A percentile compares a stretch with the other conserved stretches of the same genome.
Evolutionary conservation across 495 filamentous ascomycete species (phyloP).

Genomic region (Penicillium herquei): DNA sequence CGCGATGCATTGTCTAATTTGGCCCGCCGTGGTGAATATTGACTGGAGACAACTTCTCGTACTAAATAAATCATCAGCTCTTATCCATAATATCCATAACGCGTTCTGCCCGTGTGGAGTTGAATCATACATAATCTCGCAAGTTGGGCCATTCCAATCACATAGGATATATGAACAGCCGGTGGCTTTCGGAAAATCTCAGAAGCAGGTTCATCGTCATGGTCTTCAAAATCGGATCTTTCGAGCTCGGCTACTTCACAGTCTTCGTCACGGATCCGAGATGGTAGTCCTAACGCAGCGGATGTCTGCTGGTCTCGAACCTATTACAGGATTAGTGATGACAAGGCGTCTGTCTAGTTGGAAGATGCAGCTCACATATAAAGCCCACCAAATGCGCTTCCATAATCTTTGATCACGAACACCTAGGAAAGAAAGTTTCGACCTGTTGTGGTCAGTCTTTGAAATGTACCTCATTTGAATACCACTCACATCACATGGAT

Average conservation of each 20-base stretch:
- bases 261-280: constrained; percentile 47
- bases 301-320: constrained; percentile 43
- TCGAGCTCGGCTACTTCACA: constrained; percentile 44
- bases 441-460: constrained; percentile 23
- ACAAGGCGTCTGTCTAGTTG: not conserved
- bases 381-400: constrained; percentile 50
- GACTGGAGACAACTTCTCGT: constrained; percentile 38
- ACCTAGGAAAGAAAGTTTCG: constrained; percentile 35
- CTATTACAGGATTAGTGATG: constrained; percentile 8
- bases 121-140: constrained; percentile 35
- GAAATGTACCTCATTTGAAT: not conserved
- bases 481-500: constrained; percentile 43
- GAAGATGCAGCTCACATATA: constrained; percentile 33
- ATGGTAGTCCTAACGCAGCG: constrained; percentile 36
- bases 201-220: constrained; percentile 21
- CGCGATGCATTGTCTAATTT: constrained; percentile 27
- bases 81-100: not conserved
- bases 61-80: constrained; percentile 24
- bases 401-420: constrained; percentile 33
- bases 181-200: constrained; percentile 31
- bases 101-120: not conserved
- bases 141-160: constrained; percentile 43
- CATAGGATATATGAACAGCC: constrained; percentile 33
- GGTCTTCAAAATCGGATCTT: constrained; percentile 34
- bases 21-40: constrained; percentile 38